Percentiles rank a stretch among this genome's conserved stretches.
phyloP scores from a whole-genome alignment of 805 yeast species.

The Candida pseudoglaebosa region DNA sequence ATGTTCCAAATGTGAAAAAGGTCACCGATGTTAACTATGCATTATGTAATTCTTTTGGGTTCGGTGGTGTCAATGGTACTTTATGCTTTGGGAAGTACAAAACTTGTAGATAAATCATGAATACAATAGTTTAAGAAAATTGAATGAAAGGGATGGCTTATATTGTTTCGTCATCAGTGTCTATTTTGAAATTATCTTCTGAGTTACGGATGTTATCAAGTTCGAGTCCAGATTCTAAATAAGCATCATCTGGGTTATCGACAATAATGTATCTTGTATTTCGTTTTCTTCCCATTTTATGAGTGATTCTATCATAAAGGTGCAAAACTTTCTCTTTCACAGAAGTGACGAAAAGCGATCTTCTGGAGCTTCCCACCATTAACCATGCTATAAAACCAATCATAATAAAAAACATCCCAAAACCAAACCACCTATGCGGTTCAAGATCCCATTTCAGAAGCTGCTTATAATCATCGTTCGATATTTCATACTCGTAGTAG shows the following conservation, averaged over 20 bases:
- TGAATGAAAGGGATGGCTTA: too few species aligned
- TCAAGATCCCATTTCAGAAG: constrained; percentile 42
- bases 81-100: constrained; percentile 42
- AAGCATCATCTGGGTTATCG: not conserved
- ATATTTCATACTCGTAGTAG: constrained; percentile 28
- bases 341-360: constrained; percentile 9
- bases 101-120: not conserved
- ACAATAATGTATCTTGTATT: not conserved
- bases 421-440: constrained; percentile 41
- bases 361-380: constrained; percentile 28
- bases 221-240: constrained; percentile 10
- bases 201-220: constrained; percentile 7
- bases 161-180: constrained; percentile 18
- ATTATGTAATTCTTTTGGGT: constrained; percentile 88
- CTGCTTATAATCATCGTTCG: constrained; percentile 21
- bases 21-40: constrained; percentile 49
- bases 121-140: not conserved
- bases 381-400: constrained; percentile 24
- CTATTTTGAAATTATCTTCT: constrained; percentile 14
- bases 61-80: constrained; percentile 93
- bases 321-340: constrained; percentile 1
- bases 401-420: constrained; percentile 25
- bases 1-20: constrained; percentile 48
- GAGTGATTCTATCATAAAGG: not conserved
- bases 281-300: not conserved